Conservation (phyloP, 2,329 filamentous ascomycete species). For the Neonectria ditissima region DNA sequence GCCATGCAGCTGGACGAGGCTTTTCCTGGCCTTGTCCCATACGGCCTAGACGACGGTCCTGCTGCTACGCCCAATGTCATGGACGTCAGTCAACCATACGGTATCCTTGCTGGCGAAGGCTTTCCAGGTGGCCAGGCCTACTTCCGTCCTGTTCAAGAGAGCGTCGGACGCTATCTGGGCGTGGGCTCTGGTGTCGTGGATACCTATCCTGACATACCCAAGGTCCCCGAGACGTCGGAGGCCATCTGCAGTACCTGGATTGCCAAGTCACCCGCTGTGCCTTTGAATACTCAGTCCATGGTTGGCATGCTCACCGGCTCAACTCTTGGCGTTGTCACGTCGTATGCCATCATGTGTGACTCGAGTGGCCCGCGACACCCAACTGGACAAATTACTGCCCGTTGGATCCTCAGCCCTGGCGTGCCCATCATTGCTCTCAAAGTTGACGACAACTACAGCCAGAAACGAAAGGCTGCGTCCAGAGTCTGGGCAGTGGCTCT, state of each 20-base stretch:
- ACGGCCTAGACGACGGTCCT: constrained; percentile 82
- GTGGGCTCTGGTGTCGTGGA: constrained; percentile 70
- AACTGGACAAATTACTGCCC: constrained; percentile 84
- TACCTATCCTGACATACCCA: constrained; percentile 79
- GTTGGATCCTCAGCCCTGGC: constrained; percentile 91
- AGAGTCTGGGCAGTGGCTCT: constrained; percentile 93
- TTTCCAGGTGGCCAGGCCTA: constrained; percentile 85
- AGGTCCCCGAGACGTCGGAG: constrained; percentile 76
- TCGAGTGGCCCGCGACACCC: constrained; percentile 70
- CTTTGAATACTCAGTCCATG: constrained; percentile 78
- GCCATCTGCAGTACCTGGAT: constrained; percentile 88
- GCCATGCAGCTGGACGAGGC: constrained; percentile 84
- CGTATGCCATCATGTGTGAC: constrained; percentile 79
- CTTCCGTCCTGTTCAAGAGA: constrained; percentile 79
- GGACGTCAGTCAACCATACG: constrained; percentile 89
- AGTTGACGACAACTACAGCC: constrained; percentile 85
- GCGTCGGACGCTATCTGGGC: constrained; percentile 79
- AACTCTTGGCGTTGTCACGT: constrained; percentile 82
- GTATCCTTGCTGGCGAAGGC: constrained; percentile 86
- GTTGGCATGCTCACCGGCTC: constrained; percentile 87
- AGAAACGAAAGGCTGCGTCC: constrained; percentile 74
- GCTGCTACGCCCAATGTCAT: constrained; percentile 86
- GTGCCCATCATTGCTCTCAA: constrained; percentile 89
- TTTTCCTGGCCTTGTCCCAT: constrained; percentile 78
- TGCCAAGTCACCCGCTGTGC: constrained; percentile 81